Conservation (phyloP, 2,329 filamentous ascomycete genomes). For the Albophoma yamanashiensis region DNA sequence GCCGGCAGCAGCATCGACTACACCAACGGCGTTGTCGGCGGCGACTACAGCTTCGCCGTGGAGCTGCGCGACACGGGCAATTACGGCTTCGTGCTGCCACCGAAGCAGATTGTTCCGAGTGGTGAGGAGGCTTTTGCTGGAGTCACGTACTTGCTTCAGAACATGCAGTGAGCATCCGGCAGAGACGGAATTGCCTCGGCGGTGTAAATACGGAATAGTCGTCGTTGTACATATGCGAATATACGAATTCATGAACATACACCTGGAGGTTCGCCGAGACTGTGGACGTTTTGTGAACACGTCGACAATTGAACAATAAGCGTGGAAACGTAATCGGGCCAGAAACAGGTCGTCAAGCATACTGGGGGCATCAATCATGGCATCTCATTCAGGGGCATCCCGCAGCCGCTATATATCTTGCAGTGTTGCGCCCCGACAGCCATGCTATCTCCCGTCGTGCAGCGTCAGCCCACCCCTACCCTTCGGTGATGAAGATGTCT, state of each 20-base stretch:
- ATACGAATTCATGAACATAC: background rate
- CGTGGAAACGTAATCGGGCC: background rate
- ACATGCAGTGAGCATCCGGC: conserved; percentile 20
- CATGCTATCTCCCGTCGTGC: no score
- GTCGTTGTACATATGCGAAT: background rate
- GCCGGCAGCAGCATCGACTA: conserved; percentile 35
- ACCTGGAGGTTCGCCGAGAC: background rate
- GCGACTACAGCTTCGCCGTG: conserved; percentile 28
- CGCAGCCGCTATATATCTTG: background rate
- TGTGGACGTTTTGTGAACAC: background rate
- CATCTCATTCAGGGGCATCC: background rate
- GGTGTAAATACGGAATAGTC: background rate
- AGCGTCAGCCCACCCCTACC: background rate
- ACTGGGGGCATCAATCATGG: background rate
- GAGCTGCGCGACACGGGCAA: conserved; percentile 26
- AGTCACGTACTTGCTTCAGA: conserved; percentile 47
- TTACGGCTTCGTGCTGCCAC: conserved; percentile 32
- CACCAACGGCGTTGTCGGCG: conserved; percentile 27
- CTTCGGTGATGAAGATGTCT: conserved; percentile 62
- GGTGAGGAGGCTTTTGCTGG: conserved; percentile 32
- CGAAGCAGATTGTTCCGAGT: conserved; percentile 29
- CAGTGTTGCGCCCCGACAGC: background rate
- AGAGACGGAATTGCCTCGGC: background rate
- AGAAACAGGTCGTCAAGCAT: no score
- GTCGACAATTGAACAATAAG: background rate